Evolutionary conservation across 352 stramenopile species (phyloP).

Genomic region (Chrysophaeum taylorii): DNA sequence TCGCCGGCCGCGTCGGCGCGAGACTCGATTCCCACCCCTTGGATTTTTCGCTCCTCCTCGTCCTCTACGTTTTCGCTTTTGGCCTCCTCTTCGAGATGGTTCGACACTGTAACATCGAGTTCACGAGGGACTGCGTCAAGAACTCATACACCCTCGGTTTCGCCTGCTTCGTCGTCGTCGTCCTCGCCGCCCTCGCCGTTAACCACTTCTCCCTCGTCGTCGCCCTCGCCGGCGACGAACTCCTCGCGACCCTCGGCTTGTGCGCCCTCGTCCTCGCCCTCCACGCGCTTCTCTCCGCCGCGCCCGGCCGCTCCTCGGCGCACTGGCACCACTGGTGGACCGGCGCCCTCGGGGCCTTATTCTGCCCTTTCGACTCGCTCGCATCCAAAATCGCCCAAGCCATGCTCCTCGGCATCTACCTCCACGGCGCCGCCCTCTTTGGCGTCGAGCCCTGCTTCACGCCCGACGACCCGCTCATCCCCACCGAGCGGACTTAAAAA

Average conservation of each 20-base stretch:
- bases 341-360: background rate
- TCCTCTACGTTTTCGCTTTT: background rate
- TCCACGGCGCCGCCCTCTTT: slow-evolving; percentile 13
- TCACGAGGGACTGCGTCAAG: background rate
- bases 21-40: background rate
- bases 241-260: background rate
- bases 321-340: slow-evolving; percentile 11
- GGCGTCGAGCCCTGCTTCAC: slow-evolving; percentile 13
- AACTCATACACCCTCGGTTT: background rate
- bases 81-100: slow-evolving; percentile 3
- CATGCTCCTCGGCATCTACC: slow-evolving; percentile 16
- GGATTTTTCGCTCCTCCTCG: background rate
- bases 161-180: background rate
- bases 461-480: too few species aligned
- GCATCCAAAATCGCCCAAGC: too few species aligned
- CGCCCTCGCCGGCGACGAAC: background rate
- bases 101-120: background rate
- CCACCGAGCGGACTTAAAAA: too few species aligned
- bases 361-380: background rate
- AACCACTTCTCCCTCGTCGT: background rate
- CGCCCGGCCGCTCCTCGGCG: background rate
- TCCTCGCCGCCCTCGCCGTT: background rate
- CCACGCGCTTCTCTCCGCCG: background rate
- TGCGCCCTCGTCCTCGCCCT: background rate
- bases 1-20: background rate